Evolutionary conservation across 208 protist genomes (phyloP), one percentile per base, ranked within the genome.

Genomic region (Naegleria fowleri): DNA sequence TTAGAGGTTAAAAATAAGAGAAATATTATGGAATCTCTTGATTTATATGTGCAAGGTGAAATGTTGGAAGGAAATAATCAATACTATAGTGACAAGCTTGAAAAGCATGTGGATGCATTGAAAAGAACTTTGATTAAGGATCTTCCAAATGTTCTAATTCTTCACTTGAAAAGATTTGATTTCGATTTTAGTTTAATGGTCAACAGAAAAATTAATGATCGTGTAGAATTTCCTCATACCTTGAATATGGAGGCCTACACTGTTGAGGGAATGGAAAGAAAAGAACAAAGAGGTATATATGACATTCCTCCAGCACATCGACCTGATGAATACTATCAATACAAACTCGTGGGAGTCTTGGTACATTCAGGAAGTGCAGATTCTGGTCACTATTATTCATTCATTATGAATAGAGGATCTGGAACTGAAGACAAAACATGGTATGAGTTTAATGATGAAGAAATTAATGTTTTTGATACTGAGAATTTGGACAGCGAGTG

Each of bases 101-200:
- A 79, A 40, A 84, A 86, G 48, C 91, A 95, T 25, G 94, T 95
- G 5, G 93, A 95, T 58, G 93, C 95, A 29, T 16, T 94, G 0
- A 96, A 96, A 93, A 92, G 94, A 40, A 79, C 86, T 16, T 91
- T 89, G 52, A 84, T 97, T 2, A 86, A 93, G 76, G 29, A 84
- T n/a, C 91, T 98, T 58, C 96, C 96, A 48, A 52, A 93, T 40
- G 94, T 55, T 22, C 91, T 98, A 3, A 96, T 97, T 55, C 83
- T 98, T 33, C 95, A 97, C 88, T 91, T 96, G 41, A 97, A 97
- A 91, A 91, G 96, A 67, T 98, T 98, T 88, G 96, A 97, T 93
- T 98, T 96, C 90, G 95, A 98, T 91, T 92, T 96, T n/a, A 94
- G 96, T 33, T 40, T 90, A 22, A 95, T 97, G 93, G 91, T 92